Evolutionary conservation across 306 rosid species (phyloP).

Genomic region (Casuarina cunninghamiana): DNA sequence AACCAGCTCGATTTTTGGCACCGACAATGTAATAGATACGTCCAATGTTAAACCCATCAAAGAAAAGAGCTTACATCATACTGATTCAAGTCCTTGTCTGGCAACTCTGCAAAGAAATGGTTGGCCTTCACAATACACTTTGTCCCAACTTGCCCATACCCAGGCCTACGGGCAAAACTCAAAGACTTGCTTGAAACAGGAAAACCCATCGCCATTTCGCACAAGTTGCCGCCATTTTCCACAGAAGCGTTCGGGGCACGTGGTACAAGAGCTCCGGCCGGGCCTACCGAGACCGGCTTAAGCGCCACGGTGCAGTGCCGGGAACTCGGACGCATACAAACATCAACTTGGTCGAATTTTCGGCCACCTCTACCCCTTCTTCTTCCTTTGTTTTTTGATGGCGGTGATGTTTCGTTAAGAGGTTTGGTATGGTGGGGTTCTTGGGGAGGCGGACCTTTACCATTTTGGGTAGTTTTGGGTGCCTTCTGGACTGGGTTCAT

Average conservation of each 20-base stretch:
- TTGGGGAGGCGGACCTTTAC: slow-evolving; percentile 69
- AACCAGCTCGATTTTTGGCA: slow-evolving; percentile 21
- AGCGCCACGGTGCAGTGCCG: slow-evolving; percentile 60
- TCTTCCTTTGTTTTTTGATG: slow-evolving; percentile 68
- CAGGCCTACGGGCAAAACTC: slow-evolving; percentile 86
- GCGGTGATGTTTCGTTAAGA: slow-evolving; percentile 62
- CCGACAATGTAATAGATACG: slow-evolving; percentile 12
- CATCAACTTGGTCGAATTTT: slow-evolving; percentile 85
- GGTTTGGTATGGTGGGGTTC: slow-evolving; percentile 44
- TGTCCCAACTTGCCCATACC: slow-evolving; percentile 89
- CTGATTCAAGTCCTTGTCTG: slow-evolving; percentile 95
- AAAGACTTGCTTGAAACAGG: slow-evolving; percentile 84
- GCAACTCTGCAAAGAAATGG: slow-evolving; percentile 96
- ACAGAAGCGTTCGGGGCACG: slow-evolving; percentile 34
- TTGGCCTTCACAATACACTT: slow-evolving; percentile 93
- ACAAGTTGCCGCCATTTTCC: slow-evolving; percentile 45
- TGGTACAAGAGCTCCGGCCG: slow-evolving; percentile 28
- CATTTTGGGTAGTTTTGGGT: slow-evolving; percentile 72
- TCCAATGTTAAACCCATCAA: slow-evolving; percentile 21
- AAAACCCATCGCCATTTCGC: slow-evolving; percentile 61
- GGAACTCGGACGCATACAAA: slow-evolving; percentile 77
- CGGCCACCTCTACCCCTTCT: slow-evolving; percentile 83
- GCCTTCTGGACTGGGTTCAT: slow-evolving; percentile 60
- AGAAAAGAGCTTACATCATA: slow-evolving; percentile 76
- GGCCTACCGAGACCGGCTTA: slow-evolving; percentile 32